Evolutionary conservation across 257 asterid genomes (phyloP), one percentile per base, ranked within the genome.

Genomic region (Solanum infundibuliforme): DNA sequence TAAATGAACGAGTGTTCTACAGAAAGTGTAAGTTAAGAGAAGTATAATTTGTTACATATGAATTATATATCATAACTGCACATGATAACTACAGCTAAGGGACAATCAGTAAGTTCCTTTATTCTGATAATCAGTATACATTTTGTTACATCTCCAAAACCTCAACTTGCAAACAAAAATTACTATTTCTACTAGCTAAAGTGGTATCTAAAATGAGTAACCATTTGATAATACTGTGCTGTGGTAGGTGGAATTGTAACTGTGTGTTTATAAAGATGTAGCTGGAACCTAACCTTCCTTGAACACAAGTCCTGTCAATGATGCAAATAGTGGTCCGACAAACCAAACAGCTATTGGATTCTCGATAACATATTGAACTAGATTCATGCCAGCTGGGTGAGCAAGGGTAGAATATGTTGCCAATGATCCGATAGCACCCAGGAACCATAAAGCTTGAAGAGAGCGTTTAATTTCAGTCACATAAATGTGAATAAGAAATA

Each of bases 401-500:
- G 99, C 99, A 27, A 93, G 69, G 79, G 89, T 90, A 3, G 89
- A 91, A 89, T 91, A 95, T 8, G 94, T 88, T 20, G 89, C 98
- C 84, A 94, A 29, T 29, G 99, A 97, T 52, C 99, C 98, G 23
- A 94, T 52, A 43, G 87, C 93, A 43, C 99, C 99, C 27, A 93
- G 81, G 62, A 82, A 71, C 99, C 99, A 97, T 74, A 97, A 93
- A 34, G 95, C 93, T 91, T 95, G 98, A 55, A 96, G 95, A 32
- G 98, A 46, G 85, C 97, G 96, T 91, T 97, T 97, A 83, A 97
- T 95, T 90, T 95, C 96, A 74, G 98, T 91, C n/a, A 96, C 98
- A 77, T 97, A 97, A 25, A 97, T 95, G 92, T 97, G 99, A 87
- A 97, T 97, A 86, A 96, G 90, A 89, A 39, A 94, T 89, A 95